Base-by-base conservation (phyloP, 305 asterid genomes). In the Coffea humblotiana region DNA sequence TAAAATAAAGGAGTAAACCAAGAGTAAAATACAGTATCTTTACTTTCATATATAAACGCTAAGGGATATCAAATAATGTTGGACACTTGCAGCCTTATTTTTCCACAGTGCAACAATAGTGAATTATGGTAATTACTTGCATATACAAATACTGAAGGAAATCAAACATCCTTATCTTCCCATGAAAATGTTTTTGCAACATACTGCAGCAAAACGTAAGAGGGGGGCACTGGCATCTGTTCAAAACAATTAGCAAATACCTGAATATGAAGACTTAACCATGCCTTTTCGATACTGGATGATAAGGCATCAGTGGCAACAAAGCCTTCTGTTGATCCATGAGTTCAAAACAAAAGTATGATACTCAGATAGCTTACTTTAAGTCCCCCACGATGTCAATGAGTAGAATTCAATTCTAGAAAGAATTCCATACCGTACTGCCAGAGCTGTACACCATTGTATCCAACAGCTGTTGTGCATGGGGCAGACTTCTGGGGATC, bases 221-320 rank as follows among this genome's bases (percentile, higher is more conserved):
- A 70, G 16, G 45, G 72, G 52, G 49, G 71, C 13, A 25, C n/a
- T n/a, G 37, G 52, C 73, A 76, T 54, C n/a, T 15, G 23, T 51
- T 68, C 51, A 78, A 40, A 78, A 51, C 58, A 69, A 43, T 67
- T 43, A 78, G 75, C 81, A 80, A 78, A 75, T 85, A 93, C 99
- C 97, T 93, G 97, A 83, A 95, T 84, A 83, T 93, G 98, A 88
- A 93, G 96, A 85, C 93, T 90, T 86, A 93, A 82, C 99, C 99
- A 93, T 75, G 95, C 92, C 86, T 88, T 93, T 92, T 92, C 94
- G 77, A 95, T 89, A 79, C 89, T 89, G 81, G 97, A 90, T 45
- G 90, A 89, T 75, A 95, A 88, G 88, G 82, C 82, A 79, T 93
- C 97, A 72, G 97, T 95, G 73, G 88, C 74, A 72, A 93, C 89